Conservation (phyloP, 2,329 filamentous ascomycete genomes). For the Cercospora sp. region DNA sequence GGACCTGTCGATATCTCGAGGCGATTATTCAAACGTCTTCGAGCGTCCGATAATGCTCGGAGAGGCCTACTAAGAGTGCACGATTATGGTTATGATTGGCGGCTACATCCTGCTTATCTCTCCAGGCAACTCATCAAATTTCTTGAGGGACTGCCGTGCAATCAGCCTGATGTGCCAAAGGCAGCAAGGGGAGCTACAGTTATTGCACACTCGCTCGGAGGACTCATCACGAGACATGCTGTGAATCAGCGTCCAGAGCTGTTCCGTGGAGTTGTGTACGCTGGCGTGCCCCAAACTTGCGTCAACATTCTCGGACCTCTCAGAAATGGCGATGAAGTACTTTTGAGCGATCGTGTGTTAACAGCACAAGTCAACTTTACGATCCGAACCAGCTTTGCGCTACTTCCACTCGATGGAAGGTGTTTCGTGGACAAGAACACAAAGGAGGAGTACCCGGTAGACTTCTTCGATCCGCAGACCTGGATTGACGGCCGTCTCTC, state of each 20-base stretch:
- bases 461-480: conserved; percentile 77
- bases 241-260: conserved; percentile 83
- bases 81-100: conserved; percentile 95
- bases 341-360: conserved; percentile 83
- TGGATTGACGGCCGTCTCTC: conserved; percentile 80
- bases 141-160: conserved; percentile 72
- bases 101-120: conserved; percentile 75
- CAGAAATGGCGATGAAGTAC: conserved; percentile 87
- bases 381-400: conserved; percentile 78
- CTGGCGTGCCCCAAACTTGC: conserved; percentile 79
- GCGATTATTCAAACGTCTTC: conserved; percentile 74
- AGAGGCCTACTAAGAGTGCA: conserved; percentile 73
- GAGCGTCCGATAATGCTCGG: conserved; percentile 70
- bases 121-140: conserved; percentile 72
- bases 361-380: conserved; percentile 94
- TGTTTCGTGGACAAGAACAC: conserved; percentile 85
- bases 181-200: conserved; percentile 71
- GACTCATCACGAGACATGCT: conserved; percentile 82
- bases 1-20: conserved; percentile 88
- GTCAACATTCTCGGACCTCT: conserved; percentile 89
- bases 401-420: conserved; percentile 81
- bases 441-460: conserved; percentile 74
- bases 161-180: conserved; percentile 56
- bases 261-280: conserved; percentile 82
- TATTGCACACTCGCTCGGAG: conserved; percentile 83